Conservation (phyloP, 306 rosid species). For the Lithocarpus polystachyus region DNA sequence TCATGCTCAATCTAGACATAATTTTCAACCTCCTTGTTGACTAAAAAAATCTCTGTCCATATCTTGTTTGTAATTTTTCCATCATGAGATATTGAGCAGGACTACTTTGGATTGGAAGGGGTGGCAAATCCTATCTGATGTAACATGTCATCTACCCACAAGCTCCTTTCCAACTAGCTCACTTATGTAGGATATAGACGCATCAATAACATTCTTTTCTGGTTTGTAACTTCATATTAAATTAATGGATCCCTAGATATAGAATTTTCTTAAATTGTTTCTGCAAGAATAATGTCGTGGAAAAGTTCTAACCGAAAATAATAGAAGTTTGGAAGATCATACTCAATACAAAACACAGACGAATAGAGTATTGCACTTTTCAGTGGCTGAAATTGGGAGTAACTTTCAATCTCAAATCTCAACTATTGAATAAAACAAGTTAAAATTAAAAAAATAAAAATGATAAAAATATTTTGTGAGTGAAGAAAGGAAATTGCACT, state of each 20-base stretch:
- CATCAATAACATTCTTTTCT: conserved; percentile 29
- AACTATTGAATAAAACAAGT: no score
- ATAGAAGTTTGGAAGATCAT: no score
- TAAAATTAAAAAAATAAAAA: no score
- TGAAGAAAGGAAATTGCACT: no score
- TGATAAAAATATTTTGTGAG: no score
- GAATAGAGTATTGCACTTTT: no score
- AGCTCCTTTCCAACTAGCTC: conserved; percentile 21
- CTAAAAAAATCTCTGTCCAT: not conserved
- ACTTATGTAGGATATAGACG: conserved; percentile 26
- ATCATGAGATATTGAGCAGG: no score
- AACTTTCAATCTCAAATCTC: no score
- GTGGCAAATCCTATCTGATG: conserved; percentile 15
- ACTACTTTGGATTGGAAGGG: not conserved
- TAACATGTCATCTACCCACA: conserved; percentile 15
- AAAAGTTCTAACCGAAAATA: not conserved
- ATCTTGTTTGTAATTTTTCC: not conserved
- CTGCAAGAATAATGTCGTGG: not conserved
- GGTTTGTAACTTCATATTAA: not conserved
- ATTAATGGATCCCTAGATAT: conserved; percentile 12
- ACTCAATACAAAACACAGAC: no score
- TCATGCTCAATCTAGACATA: no score
- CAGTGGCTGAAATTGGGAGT: no score
- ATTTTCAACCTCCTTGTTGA: no score
- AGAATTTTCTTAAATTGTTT: not conserved